Percentiles rank a stretch among this genome's conserved stretches.
Conservation (phyloP, 805 yeast species). For the Clavispora vitiphila region DNA sequence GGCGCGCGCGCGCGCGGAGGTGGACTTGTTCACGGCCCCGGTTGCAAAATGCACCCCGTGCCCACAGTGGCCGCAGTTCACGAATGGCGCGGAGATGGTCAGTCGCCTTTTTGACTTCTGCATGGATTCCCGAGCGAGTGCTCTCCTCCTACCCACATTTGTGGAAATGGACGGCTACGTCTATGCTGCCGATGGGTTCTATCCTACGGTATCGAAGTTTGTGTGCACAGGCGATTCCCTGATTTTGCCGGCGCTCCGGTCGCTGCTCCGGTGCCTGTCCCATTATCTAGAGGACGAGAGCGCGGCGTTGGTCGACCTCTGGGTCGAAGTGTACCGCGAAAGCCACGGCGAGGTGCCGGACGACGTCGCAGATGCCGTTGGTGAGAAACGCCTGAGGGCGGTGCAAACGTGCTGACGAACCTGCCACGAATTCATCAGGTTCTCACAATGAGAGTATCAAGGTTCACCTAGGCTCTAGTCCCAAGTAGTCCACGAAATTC, state of each 20-base stretch:
- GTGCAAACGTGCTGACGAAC: background rate
- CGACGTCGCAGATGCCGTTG: background rate
- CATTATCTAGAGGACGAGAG: background rate
- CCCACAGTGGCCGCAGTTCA: constrained; percentile 4
- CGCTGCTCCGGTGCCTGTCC: background rate
- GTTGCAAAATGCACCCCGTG: background rate
- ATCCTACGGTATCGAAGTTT: background rate
- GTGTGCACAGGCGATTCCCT: background rate
- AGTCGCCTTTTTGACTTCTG: constrained; percentile 3
- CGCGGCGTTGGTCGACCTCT: constrained; percentile 3
- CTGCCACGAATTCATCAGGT: too few species aligned
- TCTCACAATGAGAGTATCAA: too few species aligned
- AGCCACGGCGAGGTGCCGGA: constrained; percentile 4
- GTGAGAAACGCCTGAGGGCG: background rate
- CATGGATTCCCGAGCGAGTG: background rate
- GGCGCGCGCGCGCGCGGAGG: constrained; percentile 3
- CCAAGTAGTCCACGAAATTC: too few species aligned
- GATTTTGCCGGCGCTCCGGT: background rate
- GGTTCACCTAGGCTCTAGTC: too few species aligned
- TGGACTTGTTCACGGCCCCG: background rate
- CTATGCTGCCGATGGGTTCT: background rate
- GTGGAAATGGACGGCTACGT: constrained; percentile 2
- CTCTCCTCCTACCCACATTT: constrained; percentile 3
- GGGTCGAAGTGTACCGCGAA: constrained; percentile 5
- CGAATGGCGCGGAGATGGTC: constrained; percentile 3